Percentiles rank a stretch among this genome's conserved stretches.
Conservation (phyloP, 2,329 filamentous ascomycete genomes). For the Plenodomus biglobosus region DNA sequence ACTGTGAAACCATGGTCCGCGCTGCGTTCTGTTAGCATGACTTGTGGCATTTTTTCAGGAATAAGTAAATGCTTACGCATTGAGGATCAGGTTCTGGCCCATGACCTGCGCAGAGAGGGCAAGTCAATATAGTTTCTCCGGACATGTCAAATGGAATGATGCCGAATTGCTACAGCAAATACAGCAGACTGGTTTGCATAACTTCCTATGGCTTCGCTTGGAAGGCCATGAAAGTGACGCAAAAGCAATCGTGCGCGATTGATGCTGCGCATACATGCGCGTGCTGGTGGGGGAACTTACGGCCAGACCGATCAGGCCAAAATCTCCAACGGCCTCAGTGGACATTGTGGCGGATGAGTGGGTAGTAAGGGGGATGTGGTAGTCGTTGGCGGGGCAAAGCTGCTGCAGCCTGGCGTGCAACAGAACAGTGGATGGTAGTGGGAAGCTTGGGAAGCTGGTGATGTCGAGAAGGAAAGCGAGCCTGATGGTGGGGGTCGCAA, state of each 20-base stretch:
- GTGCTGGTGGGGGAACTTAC: constrained; percentile 27
- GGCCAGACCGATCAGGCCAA: constrained; percentile 57
- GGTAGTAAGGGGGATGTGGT: constrained; percentile 4
- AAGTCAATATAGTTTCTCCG: constrained; percentile 15
- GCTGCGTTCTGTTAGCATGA: constrained; percentile 35
- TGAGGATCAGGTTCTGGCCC: constrained; percentile 59
- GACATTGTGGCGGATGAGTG: constrained; percentile 32
- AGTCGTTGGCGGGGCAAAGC: constrained; percentile 30
- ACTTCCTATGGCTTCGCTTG: neutral
- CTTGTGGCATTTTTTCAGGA: constrained; percentile 8
- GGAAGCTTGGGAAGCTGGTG: constrained; percentile 22
- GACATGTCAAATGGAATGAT: neutral
- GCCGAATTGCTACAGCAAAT: neutral
- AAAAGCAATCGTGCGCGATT: neutral
- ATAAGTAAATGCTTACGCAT: constrained; percentile 46
- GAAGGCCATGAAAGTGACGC: neutral
- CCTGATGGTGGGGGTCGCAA: constrained; percentile 28
- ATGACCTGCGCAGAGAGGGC: constrained; percentile 40
- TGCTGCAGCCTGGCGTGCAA: constrained; percentile 38
- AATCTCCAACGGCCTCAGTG: constrained; percentile 50
- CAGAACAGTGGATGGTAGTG: constrained; percentile 28
- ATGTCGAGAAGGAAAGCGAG: constrained; percentile 25
- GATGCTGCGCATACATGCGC: neutral
- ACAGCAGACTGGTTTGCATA: neutral
- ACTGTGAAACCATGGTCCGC: constrained; percentile 79